Evolutionary conservation across 2,329 filamentous ascomycete genomes (phyloP).

Genomic region (Amphichorda felina): DNA sequence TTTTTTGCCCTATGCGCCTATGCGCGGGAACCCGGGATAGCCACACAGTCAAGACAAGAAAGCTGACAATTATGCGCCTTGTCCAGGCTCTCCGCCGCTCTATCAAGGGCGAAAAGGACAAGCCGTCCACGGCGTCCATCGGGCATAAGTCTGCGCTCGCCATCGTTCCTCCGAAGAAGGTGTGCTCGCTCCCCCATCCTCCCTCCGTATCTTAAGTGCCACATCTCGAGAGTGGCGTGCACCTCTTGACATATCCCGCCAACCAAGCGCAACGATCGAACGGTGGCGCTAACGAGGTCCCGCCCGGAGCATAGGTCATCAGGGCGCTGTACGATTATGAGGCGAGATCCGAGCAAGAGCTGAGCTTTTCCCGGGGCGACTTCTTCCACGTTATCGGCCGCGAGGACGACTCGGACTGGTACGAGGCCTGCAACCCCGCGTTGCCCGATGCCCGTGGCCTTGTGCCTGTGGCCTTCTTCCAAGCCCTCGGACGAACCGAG

Average conservation of each 20-base stretch:
- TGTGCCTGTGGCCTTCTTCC: slow-evolving; percentile 90
- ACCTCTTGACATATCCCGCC: not conserved
- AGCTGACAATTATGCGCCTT: slow-evolving; percentile 19
- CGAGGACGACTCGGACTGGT: slow-evolving; percentile 93
- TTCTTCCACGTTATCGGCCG: slow-evolving; percentile 97
- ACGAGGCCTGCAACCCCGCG: slow-evolving; percentile 93
- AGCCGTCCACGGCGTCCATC: slow-evolving; percentile 58
- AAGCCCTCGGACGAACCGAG: slow-evolving; percentile 83
- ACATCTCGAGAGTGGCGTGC: too few species aligned
- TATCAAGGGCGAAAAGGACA: slow-evolving; percentile 80
- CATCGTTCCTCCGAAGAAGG: slow-evolving; percentile 89
- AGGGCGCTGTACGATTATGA: slow-evolving; percentile 91
- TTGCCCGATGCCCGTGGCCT: slow-evolving; percentile 79
- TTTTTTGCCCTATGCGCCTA: too few species aligned
- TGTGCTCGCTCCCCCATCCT: slow-evolving; percentile 30
- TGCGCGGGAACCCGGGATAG: too few species aligned
- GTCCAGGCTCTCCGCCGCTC: slow-evolving; percentile 71
- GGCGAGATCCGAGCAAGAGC: slow-evolving; percentile 62
- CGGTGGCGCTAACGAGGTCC: not conserved
- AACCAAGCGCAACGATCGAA: not conserved
- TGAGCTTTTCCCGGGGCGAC: slow-evolving; percentile 88
- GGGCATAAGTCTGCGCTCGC: slow-evolving; percentile 77
- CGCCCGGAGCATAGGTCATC: slow-evolving; percentile 57
- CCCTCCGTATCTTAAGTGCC: slow-evolving; percentile 2
- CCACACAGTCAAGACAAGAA: too few species aligned